Evolutionary conservation across 192 early-diverging fungal species (phyloP), one percentile per base, ranked within the genome.

Genomic region (Podila clonocystis): DNA sequence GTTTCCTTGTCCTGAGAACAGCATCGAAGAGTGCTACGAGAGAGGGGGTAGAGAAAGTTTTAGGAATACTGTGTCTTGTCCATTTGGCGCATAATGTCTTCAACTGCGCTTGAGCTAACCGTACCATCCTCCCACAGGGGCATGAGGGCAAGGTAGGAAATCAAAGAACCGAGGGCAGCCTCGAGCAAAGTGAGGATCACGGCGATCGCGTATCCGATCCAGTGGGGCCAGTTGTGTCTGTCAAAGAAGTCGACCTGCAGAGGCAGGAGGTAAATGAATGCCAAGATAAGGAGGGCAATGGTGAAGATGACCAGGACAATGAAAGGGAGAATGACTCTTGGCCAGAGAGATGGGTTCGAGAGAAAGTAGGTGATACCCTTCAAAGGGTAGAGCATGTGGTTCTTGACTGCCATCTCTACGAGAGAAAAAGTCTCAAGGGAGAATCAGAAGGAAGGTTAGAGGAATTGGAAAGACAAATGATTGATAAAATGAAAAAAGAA

Each of bases 101-200:
- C 41, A 17, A 45, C 15, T 45, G 13, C 15, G 13, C 41, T 45
- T 45, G 41, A 45, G 41, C 15, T 45, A 45, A 11, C 19, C 2
- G 26, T 71, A 78, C 75, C 66, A 73, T 92, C 91, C 60, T 88
- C 83, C 65, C 85, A 88, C 5, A 89, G 58, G 13, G 91, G 91
- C 45, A 91, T 75, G 50, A 84, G 34, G 19, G 91, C 87, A 5
- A 85, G 75, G 67, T 88, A 89, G 34, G 87, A 69, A 24, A 91
- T 70, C 49, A 92, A 50, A 36, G 84, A 82, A 28, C 88, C 71
- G 9, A 90, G 57, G 8, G 72, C 80, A 5, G 85, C 83, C 62
- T 92, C 90, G 1, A 92, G 52, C 22, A 92, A 36, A 5, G 87
- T 85, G 52, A 89, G 74, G 29, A 91, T 69, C 6, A 90, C 77